phyloP scores from a whole-genome alignment of 805 yeast species.

The Danielia reshetovae region DNA sequence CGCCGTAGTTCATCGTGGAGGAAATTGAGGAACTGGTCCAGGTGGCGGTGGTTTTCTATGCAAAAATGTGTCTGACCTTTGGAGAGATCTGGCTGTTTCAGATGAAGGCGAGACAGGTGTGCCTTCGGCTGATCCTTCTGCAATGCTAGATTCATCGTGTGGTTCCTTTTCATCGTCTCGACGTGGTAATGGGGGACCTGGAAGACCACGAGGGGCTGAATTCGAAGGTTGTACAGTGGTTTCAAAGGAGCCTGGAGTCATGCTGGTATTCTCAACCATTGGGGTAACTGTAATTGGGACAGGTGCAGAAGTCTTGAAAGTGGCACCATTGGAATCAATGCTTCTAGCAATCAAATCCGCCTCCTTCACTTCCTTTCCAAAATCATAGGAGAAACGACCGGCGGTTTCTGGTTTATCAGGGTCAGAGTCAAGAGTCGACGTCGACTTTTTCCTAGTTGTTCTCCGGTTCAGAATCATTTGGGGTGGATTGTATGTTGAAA shows the following conservation, averaged over 20 bases:
- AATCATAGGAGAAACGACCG: slow-evolving; percentile 10
- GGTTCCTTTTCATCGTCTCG: neutral
- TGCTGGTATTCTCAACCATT: too few relatives aligned
- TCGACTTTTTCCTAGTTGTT: slow-evolving; percentile 22
- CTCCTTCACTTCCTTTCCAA: slow-evolving; percentile 10
- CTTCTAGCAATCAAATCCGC: slow-evolving; percentile 5
- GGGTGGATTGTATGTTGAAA: slow-evolving; percentile 43
- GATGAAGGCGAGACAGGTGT: too few relatives aligned
- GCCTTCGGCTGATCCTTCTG: too few relatives aligned
- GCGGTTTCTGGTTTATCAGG: slow-evolving; percentile 7
- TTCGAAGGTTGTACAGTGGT: too few relatives aligned
- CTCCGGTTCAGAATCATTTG: slow-evolving; percentile 67
- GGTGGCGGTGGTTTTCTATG: slow-evolving; percentile 4
- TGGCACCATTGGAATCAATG: slow-evolving; percentile 6
- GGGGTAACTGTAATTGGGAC: too few relatives aligned
- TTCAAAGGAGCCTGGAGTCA: too few relatives aligned
- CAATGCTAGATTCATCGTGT: neutral
- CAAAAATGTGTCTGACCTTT: neutral
- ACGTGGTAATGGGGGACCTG: neutral
- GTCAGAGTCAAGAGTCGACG: slow-evolving; percentile 12
- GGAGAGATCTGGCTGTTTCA: too few relatives aligned
- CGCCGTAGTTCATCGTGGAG: neutral
- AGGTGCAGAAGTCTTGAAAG: too few relatives aligned
- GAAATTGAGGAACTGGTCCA: slow-evolving; percentile 1
- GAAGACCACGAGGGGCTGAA: neutral